phyloP scores from a whole-genome alignment of 192 early-diverging fungal genomes.

The Coemansia sp. region DNA sequence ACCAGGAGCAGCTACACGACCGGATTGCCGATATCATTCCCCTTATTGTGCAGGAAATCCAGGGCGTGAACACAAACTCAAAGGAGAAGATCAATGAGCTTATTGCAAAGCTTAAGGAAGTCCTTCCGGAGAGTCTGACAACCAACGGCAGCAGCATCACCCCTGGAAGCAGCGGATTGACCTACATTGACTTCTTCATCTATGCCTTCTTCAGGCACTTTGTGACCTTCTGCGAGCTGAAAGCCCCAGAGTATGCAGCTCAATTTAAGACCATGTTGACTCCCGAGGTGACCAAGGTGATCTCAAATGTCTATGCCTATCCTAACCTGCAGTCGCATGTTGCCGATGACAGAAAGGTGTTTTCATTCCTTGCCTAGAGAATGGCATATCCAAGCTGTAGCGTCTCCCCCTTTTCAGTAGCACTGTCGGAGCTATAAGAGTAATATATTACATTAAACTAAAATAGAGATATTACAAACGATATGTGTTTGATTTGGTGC shows the following conservation, averaged over 20 bases:
- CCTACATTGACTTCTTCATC: slow-evolving; percentile 43
- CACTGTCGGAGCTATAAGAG: too few relatives aligned
- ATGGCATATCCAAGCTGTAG: too few relatives aligned
- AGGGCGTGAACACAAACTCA: slow-evolving; percentile 11
- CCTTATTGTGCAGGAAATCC: slow-evolving; percentile 11
- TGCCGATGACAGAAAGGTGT: neutral
- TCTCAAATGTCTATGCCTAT: neutral
- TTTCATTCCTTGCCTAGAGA: neutral
- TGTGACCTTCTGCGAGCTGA: neutral
- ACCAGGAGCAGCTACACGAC: slow-evolving; percentile 36
- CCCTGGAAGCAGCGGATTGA: slow-evolving; percentile 45
- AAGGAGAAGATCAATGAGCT: slow-evolving; percentile 22
- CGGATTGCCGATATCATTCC: slow-evolving; percentile 9
- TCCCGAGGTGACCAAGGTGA: slow-evolving; percentile 5
- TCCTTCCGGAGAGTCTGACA: slow-evolving; percentile 41
- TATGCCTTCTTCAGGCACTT: slow-evolving; percentile 27
- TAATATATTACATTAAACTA: too few relatives aligned
- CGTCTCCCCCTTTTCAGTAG: too few relatives aligned
- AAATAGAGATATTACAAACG: too few relatives aligned
- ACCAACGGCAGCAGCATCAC: slow-evolving; percentile 60
- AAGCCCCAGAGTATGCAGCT: neutral
- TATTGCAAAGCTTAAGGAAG: slow-evolving; percentile 22
- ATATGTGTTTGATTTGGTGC: too few relatives aligned
- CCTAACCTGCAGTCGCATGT: neutral
- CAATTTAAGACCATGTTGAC: neutral